These are phyloP conservation scores for Chondrostereum purpureum DNA, from an alignment of 1,284 basidiomycete genomes.

Conservation along the genomic window DNA sequence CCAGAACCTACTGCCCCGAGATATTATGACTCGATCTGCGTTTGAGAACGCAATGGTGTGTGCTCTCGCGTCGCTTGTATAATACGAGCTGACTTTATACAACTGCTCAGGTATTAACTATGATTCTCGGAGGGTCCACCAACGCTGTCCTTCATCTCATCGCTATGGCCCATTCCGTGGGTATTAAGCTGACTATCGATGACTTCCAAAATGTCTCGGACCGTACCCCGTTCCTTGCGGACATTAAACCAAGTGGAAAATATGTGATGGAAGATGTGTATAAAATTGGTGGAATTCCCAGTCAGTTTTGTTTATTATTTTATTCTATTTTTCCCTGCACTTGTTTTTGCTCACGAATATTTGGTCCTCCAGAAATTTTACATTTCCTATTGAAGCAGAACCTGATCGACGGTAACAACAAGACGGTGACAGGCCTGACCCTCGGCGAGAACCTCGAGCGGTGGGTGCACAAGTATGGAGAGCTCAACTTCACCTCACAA, in stretches of 20 bases:
- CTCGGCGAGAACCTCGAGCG: conserved; percentile 84
- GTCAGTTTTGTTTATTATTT: conserved; percentile 34
- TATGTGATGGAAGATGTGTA: conserved; percentile 90
- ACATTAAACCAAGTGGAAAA: conserved; percentile 87
- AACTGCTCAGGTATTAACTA: conserved; percentile 67
- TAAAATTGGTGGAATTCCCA: conserved; percentile 84
- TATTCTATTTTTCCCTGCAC: background rate
- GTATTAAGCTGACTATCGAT: conserved; percentile 75
- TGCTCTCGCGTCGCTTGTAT: conserved; percentile 7
- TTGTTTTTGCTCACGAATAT: background rate
- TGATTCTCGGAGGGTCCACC: conserved; percentile 92
- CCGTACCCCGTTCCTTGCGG: conserved; percentile 80
- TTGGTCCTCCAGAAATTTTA: conserved; percentile 56
- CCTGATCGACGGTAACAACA: conserved; percentile 76
- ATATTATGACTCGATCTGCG: conserved; percentile 93
- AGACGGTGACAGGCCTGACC: conserved; percentile 85
- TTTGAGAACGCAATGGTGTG: conserved; percentile 95
- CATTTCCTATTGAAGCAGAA: conserved; percentile 78
- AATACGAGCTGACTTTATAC: conserved; percentile 7
- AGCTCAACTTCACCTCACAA: conserved; percentile 62
- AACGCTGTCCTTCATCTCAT: conserved; percentile 90
- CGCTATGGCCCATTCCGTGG: conserved; percentile 85
- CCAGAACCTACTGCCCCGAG: conserved; percentile 87
- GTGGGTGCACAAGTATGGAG: conserved; percentile 76
- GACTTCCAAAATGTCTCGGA: conserved; percentile 87